Evolutionary conservation across 441 rosid species (phyloP), one percentile per base, ranked within the genome.

Genomic region (Adansonia grandidieri): DNA sequence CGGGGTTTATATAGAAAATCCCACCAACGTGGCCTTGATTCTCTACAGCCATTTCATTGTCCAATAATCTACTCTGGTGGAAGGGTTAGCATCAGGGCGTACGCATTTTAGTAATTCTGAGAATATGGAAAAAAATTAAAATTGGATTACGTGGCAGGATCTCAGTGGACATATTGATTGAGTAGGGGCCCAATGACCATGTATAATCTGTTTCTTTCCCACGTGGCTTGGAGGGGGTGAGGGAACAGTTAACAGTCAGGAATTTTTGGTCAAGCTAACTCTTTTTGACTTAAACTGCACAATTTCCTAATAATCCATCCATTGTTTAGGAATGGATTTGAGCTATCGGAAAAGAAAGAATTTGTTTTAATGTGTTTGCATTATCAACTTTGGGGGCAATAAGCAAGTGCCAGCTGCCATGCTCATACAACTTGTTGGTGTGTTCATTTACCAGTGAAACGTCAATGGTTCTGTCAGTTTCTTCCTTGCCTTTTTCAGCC

Each of bases 1-100:
- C 10, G 24, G 3, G 73, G 32, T 0, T 79, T 81, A 77, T 84
- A 86, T 75, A 79, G 84, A 37, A 28, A 8, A 4, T 10, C 32
- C 4, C 9, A 3, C 11, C 51, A 37, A 13, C 7, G n/a, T 54
- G 80, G 67, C n/a, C 40, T 14, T 40, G 28, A 61, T 76, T 63
- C 67, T 22, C 45, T 74, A 20, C 45, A 14, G 4, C 56, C 58
- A 6, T 50, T 75, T 28, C 13, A 0, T 24, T 24, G 28, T 24
- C 28, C 1, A 24, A 24, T 24, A 24, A 24, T 24, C 28, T 24
- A 24, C 28, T 24, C 28, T 24, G 28, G 42, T 37, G 42, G 42
- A 37, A 37, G 42, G 42, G 42, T 37, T 37, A 37, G 42, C 3
- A 37, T 37, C 42, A 37, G 3, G 42, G 3, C 3, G 28, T 37